phyloP scores from a whole-genome alignment of 2,329 filamentous ascomycete genomes.

The Alternaria incomplexa region DNA sequence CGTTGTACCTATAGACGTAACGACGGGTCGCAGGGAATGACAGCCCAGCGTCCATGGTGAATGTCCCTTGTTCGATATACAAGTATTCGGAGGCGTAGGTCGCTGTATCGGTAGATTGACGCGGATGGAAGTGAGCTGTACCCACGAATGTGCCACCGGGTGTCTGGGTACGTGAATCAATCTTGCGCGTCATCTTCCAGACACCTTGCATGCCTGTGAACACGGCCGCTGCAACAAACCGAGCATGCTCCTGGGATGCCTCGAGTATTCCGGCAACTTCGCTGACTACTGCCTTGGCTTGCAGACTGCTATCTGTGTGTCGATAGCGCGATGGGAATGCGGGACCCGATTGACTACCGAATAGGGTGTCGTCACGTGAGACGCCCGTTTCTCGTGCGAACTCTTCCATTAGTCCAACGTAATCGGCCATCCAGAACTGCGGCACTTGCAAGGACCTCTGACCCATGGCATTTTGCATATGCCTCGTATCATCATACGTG shows the following conservation, averaged over 20 bases:
- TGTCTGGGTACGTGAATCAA: conserved; percentile 62
- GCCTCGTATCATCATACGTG: conserved; percentile 25
- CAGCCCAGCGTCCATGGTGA: conserved; percentile 63
- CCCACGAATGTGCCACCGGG: conserved; percentile 71
- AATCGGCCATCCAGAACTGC: conserved; percentile 87
- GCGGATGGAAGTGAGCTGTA: conserved; percentile 68
- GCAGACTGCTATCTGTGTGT: conserved; percentile 37
- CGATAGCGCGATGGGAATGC: conserved; percentile 45
- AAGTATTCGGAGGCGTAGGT: conserved; percentile 64
- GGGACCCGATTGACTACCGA: conserved; percentile 58
- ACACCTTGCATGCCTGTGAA: conserved; percentile 74
- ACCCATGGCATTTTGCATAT: conserved; percentile 54
- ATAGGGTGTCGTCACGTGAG: conserved; percentile 46
- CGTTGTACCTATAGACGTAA: conserved; percentile 76
- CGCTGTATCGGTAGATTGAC: conserved; percentile 58
- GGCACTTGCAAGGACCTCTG: conserved; percentile 53
- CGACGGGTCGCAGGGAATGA: conserved; percentile 67
- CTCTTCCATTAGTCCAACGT: conserved; percentile 75
- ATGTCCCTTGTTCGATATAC: conserved; percentile 69
- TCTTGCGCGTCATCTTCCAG: conserved; percentile 68
- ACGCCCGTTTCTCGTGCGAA: conserved; percentile 67
- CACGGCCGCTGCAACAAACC: conserved; percentile 69
- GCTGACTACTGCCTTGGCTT: conserved; percentile 54
- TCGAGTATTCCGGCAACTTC: conserved; percentile 53
- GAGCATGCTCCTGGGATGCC: conserved; percentile 52